Evolutionary conservation across 768 basidiomycete genomes (phyloP).

Genomic region (Amanita pseudoporphyria): DNA sequence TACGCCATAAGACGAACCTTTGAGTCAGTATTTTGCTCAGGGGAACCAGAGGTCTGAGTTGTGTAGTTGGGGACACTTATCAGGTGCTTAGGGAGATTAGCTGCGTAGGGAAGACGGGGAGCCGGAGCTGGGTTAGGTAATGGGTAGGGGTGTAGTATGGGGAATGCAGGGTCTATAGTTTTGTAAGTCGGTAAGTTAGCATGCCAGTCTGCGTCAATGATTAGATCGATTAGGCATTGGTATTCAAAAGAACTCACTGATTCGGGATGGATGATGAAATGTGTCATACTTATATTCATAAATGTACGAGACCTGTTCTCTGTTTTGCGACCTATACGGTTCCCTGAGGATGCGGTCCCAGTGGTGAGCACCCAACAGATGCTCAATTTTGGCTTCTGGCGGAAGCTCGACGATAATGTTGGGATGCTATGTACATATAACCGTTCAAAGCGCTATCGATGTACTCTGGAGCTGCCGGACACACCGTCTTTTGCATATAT

Average conservation of each 20-base stretch:
- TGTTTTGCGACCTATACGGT: slow-evolving; percentile 1
- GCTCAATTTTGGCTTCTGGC: slow-evolving; percentile 3
- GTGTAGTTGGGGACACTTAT: not conserved
- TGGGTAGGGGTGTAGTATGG: slow-evolving; percentile 3
- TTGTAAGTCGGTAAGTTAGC: not conserved
- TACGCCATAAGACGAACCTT: not conserved
- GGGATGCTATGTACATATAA: slow-evolving; percentile 5
- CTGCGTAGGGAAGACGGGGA: not conserved
- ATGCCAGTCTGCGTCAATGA: slow-evolving; percentile 1
- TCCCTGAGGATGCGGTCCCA: slow-evolving; percentile 6
- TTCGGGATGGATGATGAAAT: slow-evolving; percentile 7
- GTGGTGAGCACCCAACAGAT: slow-evolving; percentile 10
- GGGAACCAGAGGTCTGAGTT: not conserved
- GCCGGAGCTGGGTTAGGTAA: not conserved
- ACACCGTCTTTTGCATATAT: slow-evolving; percentile 3
- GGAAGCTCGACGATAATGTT: slow-evolving; percentile 12
- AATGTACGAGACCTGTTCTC: slow-evolving; percentile 7
- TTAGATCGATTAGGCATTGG: not conserved
- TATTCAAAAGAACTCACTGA: slow-evolving; percentile 3
- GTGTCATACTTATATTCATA: slow-evolving; percentile 12
- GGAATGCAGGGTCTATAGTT: slow-evolving; percentile 4
- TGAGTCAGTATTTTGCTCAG: not conserved
- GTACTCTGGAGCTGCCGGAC: not conserved
- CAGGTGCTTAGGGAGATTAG: slow-evolving; percentile 2
- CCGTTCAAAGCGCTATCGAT: too few relatives aligned